These are phyloP conservation scores for Scutellaria minor DNA, from an alignment of 257 asterid genomes.

Conservation along the genomic window DNA sequence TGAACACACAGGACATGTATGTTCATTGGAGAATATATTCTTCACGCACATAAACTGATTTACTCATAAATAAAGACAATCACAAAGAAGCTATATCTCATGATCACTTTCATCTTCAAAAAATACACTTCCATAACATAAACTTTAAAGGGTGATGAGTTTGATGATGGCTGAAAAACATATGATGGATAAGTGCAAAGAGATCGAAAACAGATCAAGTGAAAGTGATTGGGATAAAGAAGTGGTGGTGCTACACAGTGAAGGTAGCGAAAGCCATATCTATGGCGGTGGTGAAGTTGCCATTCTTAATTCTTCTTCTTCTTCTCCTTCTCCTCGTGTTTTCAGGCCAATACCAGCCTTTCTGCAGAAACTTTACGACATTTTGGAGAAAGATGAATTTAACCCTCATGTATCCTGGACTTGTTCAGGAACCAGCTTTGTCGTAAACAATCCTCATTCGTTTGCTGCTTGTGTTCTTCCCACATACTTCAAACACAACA, in stretches of 20 bases:
- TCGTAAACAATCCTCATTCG: conserved; percentile 44
- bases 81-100: not conserved
- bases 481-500: conserved; percentile 54
- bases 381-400: conserved; percentile 40
- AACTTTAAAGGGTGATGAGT: not conserved
- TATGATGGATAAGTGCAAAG: conserved; percentile 9
- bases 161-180: conserved; percentile 38
- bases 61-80: not conserved
- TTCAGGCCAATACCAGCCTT: conserved; percentile 46
- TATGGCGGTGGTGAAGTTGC: not conserved
- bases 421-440: conserved; percentile 52
- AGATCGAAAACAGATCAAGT: not conserved
- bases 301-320: conserved; percentile 11
- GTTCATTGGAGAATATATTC: not conserved
- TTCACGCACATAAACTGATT: not conserved
- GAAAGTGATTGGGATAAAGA: conserved; percentile 10
- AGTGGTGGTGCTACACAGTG: conserved; percentile 6
- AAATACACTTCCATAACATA: not conserved
- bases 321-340: not conserved
- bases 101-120: not conserved
- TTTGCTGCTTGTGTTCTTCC: conserved; percentile 55
- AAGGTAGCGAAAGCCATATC: conserved; percentile 7
- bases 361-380: conserved; percentile 51
- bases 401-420: conserved; percentile 52
- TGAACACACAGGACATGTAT: too few species aligned